Percentiles rank a stretch among this genome's conserved stretches.
These are phyloP conservation scores for Penstemon eatonii DNA, from an alignment of 257 asterid species.

Conservation along the genomic window DNA sequence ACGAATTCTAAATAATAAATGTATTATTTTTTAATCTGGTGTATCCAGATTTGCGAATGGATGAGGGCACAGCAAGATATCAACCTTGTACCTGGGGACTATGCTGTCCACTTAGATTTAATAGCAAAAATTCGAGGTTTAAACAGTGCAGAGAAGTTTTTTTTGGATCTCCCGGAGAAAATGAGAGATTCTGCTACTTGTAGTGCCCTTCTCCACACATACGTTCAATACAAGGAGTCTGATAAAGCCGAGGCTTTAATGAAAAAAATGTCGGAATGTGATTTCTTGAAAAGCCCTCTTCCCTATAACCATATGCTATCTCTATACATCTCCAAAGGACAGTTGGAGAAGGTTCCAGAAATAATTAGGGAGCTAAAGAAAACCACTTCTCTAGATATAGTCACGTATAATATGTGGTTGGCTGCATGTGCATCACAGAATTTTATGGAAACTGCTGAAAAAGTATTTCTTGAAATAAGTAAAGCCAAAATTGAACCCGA, in stretches of 20 bases:
- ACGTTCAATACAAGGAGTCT: constrained; percentile 58
- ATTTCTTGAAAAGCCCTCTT: constrained; percentile 62
- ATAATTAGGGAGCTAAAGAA: constrained; percentile 63
- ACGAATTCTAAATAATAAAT: too few species aligned
- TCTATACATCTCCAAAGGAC: constrained; percentile 62
- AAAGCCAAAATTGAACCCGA: constrained; percentile 74
- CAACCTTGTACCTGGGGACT: constrained; percentile 81
- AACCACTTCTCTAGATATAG: constrained; percentile 71
- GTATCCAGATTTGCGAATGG: constrained; percentile 85
- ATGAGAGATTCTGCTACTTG: constrained; percentile 75
- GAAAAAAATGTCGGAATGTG: constrained; percentile 80
- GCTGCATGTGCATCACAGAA: constrained; percentile 68
- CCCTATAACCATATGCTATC: constrained; percentile 92
- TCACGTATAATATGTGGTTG: constrained; percentile 79
- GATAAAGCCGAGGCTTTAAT: constrained; percentile 77
- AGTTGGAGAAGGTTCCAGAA: constrained; percentile 62
- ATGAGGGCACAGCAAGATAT: constrained; percentile 78
- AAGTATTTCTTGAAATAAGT: constrained; percentile 54
- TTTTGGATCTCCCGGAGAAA: constrained; percentile 73
- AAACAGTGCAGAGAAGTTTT: constrained; percentile 84
- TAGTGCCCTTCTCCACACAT: constrained; percentile 86
- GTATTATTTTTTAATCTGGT: constrained; percentile 1
- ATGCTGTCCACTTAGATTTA: constrained; percentile 89
- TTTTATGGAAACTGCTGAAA: constrained; percentile 67
- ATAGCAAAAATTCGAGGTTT: constrained; percentile 82